These are phyloP conservation scores for Penstemon eatonii DNA, from an alignment of 257 asterid species.

Conservation along the genomic window DNA sequence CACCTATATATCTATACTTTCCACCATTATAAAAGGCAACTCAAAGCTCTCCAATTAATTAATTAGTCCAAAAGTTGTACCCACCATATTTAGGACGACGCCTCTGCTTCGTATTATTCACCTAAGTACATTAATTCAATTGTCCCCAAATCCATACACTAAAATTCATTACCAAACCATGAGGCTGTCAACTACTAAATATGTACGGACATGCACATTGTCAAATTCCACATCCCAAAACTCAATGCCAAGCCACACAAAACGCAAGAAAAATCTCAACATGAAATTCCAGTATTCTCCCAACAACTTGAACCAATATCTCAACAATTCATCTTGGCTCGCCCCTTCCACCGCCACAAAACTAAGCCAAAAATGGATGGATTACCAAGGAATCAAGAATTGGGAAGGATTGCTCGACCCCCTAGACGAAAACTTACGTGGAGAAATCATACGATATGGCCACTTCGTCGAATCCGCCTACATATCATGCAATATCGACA, in stretches of 20 bases:
- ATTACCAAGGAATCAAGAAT: conserved; percentile 63
- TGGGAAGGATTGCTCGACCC: conserved; percentile 92
- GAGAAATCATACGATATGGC: conserved; percentile 75
- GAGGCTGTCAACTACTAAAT: conserved; percentile 41
- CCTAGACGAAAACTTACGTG: conserved; percentile 61
- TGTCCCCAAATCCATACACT: neutral
- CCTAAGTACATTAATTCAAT: neutral
- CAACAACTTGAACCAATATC: neutral
- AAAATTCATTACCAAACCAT: conserved; percentile 26
- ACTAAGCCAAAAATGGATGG: conserved; percentile 58
- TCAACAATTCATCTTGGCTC: neutral
- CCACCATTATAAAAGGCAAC: conserved; percentile 38
- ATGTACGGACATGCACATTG: conserved; percentile 45
- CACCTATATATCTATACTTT: neutral
- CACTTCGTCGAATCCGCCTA: conserved; percentile 73
- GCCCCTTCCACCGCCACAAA: conserved; percentile 8
- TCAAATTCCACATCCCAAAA: conserved; percentile 3
- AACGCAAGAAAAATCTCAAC: conserved; percentile 22
- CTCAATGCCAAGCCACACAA: conserved; percentile 10
- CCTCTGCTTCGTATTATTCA: neutral
- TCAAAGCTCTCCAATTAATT: neutral
- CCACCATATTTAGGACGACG: neutral
- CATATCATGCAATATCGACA: conserved; percentile 56
- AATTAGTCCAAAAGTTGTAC: too few species aligned
- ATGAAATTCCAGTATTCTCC: conserved; percentile 20